Evolutionary conservation across 371 early-diverging fungal species (phyloP), one percentile per base, ranked within the genome.

Genomic region (Mortierella sp.): DNA sequence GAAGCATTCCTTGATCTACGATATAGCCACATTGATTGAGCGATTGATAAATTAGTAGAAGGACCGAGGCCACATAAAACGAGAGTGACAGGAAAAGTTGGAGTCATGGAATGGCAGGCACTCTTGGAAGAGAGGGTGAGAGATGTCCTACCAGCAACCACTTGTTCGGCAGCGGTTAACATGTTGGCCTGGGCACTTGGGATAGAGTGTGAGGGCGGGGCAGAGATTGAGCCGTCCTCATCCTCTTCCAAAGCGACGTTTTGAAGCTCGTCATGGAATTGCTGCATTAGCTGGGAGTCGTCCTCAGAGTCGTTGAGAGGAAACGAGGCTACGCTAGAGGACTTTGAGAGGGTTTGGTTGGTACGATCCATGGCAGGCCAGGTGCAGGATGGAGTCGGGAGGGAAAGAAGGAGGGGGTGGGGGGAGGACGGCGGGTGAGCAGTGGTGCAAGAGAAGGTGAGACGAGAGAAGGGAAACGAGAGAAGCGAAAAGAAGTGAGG

Each of bases 121-220:
- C n/a, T n/a, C n/a, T n/a, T 34, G 34, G 10, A 31, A 19, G 14
- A 43, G 30, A 21, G 42, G 42, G 8, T 1, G 48, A 21, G 13
- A 3, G 23, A 24, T 16, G 51, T 9, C 14, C 65, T 78, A 87
- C 87, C 87, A 52, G 78, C 78, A 39, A 67, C 61, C 56, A 83
- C 86, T 58, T 87, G 87, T 61, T 84, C 84, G 39, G 71, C 60
- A 16, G 86, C 83, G 27, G 79, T 69, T 7, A 87, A 64, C 23
- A 69, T 69, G 58, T 87, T 87, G 26, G 82, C 82, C 49, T 63
- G 68, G 31, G 61, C 43, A 42, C 68, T 73, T 24, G 62, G 21
- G 1, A 65, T 51, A 9, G 65, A 60, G 7, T 62, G 31, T 1
- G 73, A 56, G 10, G 65, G 58, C 13, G 21, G 21, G 23, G 51